Percentiles rank a stretch among this genome's conserved stretches.
Evolutionary conservation across 306 rosid species (phyloP).

Genomic region (Mimosa bimucronata): DNA sequence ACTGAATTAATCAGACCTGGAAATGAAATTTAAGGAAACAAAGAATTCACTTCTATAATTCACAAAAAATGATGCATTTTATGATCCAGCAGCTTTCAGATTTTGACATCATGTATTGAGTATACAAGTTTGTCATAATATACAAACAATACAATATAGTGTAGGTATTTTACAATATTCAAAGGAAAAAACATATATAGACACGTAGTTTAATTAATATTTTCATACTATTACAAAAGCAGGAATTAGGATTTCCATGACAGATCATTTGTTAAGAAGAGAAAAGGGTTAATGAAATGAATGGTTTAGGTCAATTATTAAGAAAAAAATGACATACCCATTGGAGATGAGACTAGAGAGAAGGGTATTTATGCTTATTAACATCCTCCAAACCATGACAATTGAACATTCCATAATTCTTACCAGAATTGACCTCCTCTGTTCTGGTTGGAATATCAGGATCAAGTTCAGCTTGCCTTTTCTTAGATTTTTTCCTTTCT

Average conservation of each 20-base stretch:
- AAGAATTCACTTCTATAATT: neutral
- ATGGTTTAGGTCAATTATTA: neutral
- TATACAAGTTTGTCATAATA: constrained; percentile 18
- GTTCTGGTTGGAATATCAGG: constrained; percentile 40
- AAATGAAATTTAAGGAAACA: constrained; percentile 21
- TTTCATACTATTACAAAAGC: constrained; percentile 20
- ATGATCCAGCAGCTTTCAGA: neutral
- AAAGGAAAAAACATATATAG: constrained; percentile 2
- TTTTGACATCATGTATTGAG: constrained; percentile 10
- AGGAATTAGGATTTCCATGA: constrained; percentile 10
- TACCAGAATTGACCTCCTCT: constrained; percentile 43
- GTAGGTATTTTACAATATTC: neutral
- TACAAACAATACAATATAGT: neutral
- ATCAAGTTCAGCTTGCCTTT: constrained; percentile 46
- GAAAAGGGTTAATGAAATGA: neutral
- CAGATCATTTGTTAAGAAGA: neutral
- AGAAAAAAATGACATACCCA: constrained; percentile 9
- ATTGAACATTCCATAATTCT: constrained; percentile 25
- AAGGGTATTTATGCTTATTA: neutral
- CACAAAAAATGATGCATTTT: neutral
- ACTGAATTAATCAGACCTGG: neutral
- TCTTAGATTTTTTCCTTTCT: constrained; percentile 41
- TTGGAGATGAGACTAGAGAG: neutral
- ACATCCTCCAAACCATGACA: neutral
- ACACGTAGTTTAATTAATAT: neutral